phyloP scores from a whole-genome alignment of 352 stramenopile species.

The Pelagophyceae sp. region DNA sequence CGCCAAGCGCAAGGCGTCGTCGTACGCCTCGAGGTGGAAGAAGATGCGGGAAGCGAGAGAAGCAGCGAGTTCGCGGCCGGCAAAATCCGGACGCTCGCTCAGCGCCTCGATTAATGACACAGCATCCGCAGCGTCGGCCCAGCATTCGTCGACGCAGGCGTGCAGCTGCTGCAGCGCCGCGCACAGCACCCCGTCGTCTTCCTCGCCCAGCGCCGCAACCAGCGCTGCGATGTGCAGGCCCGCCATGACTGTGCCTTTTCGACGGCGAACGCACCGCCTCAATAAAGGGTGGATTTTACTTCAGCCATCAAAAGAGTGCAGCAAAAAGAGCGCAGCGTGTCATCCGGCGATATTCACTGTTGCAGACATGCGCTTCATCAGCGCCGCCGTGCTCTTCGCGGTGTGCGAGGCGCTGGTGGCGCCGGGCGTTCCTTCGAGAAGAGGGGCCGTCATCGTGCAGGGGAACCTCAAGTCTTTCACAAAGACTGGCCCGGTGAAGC shows the following conservation, averaged over 20 bases:
- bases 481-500: background rate
- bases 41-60: constrained; percentile 76
- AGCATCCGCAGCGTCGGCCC: constrained; percentile 80
- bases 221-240: no score
- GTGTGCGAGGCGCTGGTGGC: constrained; percentile 32
- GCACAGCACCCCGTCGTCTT: background rate
- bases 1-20: constrained; percentile 67
- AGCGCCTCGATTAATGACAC: constrained; percentile 81
- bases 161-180: background rate
- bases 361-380: constrained; percentile 40
- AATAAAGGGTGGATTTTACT: no score
- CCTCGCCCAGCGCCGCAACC: background rate
- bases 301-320: no score
- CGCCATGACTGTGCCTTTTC: no score
- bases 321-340: no score
- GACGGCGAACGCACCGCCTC: no score
- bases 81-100: constrained; percentile 81
- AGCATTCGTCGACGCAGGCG: constrained; percentile 71
- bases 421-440: no score
- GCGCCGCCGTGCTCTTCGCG: constrained; percentile 42
- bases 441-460: background rate
- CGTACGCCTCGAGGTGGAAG: constrained; percentile 97
- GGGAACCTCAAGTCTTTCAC: background rate
- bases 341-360: no score
- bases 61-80: constrained; percentile 73